These are phyloP conservation scores for Xanthoconium separans DNA, from an alignment of 1,284 basidiomycete species.

Conservation along the genomic window DNA sequence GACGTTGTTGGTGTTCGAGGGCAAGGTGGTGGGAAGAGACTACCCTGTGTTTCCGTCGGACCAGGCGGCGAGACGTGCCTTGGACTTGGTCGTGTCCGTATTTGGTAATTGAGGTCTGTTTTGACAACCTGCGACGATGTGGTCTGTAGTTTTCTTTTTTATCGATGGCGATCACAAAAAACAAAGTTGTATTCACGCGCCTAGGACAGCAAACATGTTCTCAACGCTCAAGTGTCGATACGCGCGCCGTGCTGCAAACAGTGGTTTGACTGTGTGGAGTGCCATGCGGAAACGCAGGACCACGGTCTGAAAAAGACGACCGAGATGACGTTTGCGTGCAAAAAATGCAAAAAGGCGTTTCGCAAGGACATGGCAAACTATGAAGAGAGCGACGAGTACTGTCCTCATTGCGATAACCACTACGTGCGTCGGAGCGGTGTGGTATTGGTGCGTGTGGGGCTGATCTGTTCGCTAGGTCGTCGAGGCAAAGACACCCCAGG, in stretches of 20 bases:
- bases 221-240: constrained; percentile 92
- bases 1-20: constrained; percentile 18
- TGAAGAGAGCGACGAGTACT: constrained; percentile 97
- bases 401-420: constrained; percentile 97
- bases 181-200: not conserved
- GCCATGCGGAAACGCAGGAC: constrained; percentile 82
- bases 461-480: constrained; percentile 60
- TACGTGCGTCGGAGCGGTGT: constrained; percentile 61
- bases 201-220: constrained; percentile 76
- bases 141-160: constrained; percentile 18
- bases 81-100: constrained; percentile 6
- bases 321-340: constrained; percentile 95
- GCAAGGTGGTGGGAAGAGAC: constrained; percentile 12
- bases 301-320: constrained; percentile 76
- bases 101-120: not conserved
- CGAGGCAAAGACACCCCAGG: constrained; percentile 89
- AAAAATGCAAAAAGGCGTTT: constrained; percentile 98
- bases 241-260: constrained; percentile 93
- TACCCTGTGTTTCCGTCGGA: constrained; percentile 27
- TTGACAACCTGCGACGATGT: constrained; percentile 15
- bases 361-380: constrained; percentile 89
- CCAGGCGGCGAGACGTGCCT: constrained; percentile 15
- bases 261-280: constrained; percentile 96
- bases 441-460: not conserved
- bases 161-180: not conserved